These are phyloP conservation scores for Capsicum chinense DNA, from an alignment of 257 asterid species.

Conservation along the genomic window DNA sequence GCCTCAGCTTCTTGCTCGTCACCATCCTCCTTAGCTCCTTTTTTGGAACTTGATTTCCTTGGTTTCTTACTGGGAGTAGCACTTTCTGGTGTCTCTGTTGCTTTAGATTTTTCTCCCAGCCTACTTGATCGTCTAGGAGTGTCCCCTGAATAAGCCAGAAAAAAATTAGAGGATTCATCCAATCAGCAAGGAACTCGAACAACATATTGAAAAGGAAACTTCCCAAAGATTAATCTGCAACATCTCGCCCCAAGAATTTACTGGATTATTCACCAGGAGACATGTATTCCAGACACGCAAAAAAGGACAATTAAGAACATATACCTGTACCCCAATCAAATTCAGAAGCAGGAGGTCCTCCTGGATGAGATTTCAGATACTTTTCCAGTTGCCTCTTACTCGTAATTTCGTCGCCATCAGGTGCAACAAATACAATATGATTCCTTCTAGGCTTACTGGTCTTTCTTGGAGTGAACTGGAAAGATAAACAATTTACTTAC, in stretches of 20 bases:
- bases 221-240: background rate
- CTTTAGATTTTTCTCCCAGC: constrained; percentile 11
- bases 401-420: background rate
- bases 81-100: background rate
- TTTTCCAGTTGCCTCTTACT: constrained; percentile 6
- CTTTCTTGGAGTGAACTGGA: constrained; percentile 12
- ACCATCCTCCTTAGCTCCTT: background rate
- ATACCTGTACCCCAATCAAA: constrained; percentile 21
- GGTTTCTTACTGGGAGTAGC: constrained; percentile 2
- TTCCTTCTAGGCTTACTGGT: background rate
- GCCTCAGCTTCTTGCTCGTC: background rate
- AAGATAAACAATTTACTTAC: background rate
- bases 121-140: constrained; percentile 20
- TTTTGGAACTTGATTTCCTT: constrained; percentile 18
- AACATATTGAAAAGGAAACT: background rate
- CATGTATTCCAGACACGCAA: background rate
- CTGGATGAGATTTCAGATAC: constrained; percentile 23
- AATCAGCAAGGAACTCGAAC: background rate
- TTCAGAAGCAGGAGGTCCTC: constrained; percentile 12
- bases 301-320: background rate
- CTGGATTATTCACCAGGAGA: background rate
- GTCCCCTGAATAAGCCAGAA: constrained; percentile 1
- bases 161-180: background rate
- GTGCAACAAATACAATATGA: background rate
- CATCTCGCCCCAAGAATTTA: background rate